Percentiles rank a stretch among this genome's conserved stretches.
These are phyloP conservation scores for Metschnikowia matae DNA, from an alignment of 805 yeast genomes.

Conservation along the genomic window DNA sequence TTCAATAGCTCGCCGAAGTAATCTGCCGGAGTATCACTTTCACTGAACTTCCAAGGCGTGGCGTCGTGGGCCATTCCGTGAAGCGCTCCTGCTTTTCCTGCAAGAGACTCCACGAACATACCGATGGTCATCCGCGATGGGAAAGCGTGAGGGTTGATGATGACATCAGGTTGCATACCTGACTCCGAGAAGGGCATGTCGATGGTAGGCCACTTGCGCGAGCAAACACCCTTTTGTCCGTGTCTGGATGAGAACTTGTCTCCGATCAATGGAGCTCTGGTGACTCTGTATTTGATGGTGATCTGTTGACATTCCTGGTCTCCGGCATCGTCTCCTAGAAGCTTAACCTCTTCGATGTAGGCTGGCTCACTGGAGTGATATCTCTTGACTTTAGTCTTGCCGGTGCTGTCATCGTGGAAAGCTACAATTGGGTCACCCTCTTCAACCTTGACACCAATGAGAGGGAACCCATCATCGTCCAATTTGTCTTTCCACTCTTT, in stretches of 20 bases:
- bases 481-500: conserved; percentile 82
- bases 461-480: conserved; percentile 90
- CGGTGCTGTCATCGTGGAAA: conserved; percentile 83
- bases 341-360: conserved; percentile 89
- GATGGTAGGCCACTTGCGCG: conserved; percentile 94
- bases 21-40: conserved; percentile 93
- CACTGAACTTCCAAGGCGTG: conserved; percentile 93
- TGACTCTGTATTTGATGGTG: conserved; percentile 84
- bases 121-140: conserved; percentile 99
- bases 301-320: conserved; percentile 78
- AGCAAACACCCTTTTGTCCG: conserved; percentile 98
- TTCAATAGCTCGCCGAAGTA: conserved; percentile 90
- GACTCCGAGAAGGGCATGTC: conserved; percentile 97
- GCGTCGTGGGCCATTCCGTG: conserved; percentile 97
- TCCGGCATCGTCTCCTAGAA: conserved; percentile 75
- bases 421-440: conserved; percentile 97
- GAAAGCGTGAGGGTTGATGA: conserved; percentile 98
- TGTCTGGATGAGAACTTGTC: conserved; percentile 97
- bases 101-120: conserved; percentile 96
- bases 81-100: conserved; percentile 98
- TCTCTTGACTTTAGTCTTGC: conserved; percentile 86
- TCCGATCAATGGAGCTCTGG: conserved; percentile 92
- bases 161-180: conserved; percentile 96
- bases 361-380: conserved; percentile 95
- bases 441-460: conserved; percentile 79